These are phyloP conservation scores for Aspergillus bombycis DNA, from an alignment of 2,329 filamentous ascomycete species.

Conservation along the genomic window DNA sequence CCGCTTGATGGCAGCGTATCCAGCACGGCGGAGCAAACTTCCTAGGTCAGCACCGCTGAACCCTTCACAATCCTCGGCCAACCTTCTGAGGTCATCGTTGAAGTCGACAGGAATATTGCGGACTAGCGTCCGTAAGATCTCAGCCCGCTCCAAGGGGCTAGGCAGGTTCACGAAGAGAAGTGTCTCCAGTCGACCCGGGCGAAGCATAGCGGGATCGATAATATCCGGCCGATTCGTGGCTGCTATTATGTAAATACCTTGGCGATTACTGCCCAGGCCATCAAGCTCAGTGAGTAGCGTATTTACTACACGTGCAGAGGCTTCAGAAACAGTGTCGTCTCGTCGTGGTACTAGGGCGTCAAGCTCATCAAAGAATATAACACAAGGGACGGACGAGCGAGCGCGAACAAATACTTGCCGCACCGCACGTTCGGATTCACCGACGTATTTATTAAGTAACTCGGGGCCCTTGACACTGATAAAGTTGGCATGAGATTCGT, in stretches of 20 bases:
- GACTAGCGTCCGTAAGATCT: conserved; percentile 74
- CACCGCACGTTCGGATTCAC: conserved; percentile 91
- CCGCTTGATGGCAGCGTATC: conserved; percentile 58
- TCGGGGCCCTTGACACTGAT: conserved; percentile 98
- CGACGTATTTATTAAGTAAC: conserved; percentile 95
- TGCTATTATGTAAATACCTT: conserved; percentile 90
- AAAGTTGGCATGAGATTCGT: conserved; percentile 95
- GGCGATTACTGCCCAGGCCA: conserved; percentile 71
- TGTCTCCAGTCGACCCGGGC: conserved; percentile 85
- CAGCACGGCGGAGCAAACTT: conserved; percentile 61
- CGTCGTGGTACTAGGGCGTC: conserved; percentile 88
- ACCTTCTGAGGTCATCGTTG: conserved; percentile 58
- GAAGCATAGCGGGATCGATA: conserved; percentile 93
- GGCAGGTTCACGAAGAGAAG: conserved; percentile 90
- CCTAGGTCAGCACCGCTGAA: conserved; percentile 75
- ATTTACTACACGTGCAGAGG: conserved; percentile 87
- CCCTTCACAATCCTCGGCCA: conserved; percentile 74
- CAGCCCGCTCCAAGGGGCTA: conserved; percentile 74
- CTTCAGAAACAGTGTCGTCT: conserved; percentile 77
- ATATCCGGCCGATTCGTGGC: conserved; percentile 96
- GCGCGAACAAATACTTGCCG: conserved; percentile 90
- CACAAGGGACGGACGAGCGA: conserved; percentile 82
- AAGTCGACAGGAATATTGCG: conserved; percentile 57
- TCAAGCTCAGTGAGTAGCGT: conserved; percentile 93
- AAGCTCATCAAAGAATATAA: conserved; percentile 97